Conservation (phyloP, 176 grass and related monocot species). For the Oryza officinalis region DNA sequence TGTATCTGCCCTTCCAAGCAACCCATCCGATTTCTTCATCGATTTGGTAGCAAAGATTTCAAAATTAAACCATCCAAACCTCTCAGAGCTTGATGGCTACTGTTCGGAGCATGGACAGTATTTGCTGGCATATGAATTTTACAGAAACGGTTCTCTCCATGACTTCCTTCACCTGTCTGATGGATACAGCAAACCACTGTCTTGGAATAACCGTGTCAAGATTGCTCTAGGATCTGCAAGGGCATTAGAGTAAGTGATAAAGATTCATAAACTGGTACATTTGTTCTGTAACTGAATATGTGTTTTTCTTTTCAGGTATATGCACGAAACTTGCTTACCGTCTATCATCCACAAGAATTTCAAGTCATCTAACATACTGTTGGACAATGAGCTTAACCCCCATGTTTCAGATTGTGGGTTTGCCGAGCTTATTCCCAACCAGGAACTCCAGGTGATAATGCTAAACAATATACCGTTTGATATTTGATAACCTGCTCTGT, state of each 20-base stretch:
- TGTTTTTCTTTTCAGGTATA: constrained; percentile 63
- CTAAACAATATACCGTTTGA: neutral
- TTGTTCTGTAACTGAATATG: constrained; percentile 31
- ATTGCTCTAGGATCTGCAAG: constrained; percentile 81
- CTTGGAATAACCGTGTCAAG: constrained; percentile 87
- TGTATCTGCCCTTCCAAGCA: constrained; percentile 49
- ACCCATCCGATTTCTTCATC: constrained; percentile 61
- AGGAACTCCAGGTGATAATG: constrained; percentile 67
- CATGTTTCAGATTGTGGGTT: constrained; percentile 83
- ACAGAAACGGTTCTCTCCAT: constrained; percentile 72
- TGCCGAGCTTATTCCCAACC: constrained; percentile 60
- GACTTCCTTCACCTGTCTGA: constrained; percentile 71
- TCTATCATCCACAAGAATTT: constrained; percentile 86
- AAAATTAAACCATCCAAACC: constrained; percentile 73
- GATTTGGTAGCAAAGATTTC: constrained; percentile 67
- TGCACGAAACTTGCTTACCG: constrained; percentile 81
- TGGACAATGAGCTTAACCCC: constrained; percentile 80
- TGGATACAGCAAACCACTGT: constrained; percentile 51
- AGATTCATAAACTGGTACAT: neutral
- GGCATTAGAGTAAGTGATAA: constrained; percentile 76
- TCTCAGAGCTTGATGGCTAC: constrained; percentile 79
- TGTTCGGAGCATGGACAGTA: constrained; percentile 80
- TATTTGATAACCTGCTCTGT: neutral
- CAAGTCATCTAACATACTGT: constrained; percentile 92
- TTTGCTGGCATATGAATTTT: constrained; percentile 76